Percentiles rank a stretch among this genome's conserved stretches.
phyloP scores from a whole-genome alignment of 371 early-diverging fungal species.

The Syncephalastrum sp. region DNA sequence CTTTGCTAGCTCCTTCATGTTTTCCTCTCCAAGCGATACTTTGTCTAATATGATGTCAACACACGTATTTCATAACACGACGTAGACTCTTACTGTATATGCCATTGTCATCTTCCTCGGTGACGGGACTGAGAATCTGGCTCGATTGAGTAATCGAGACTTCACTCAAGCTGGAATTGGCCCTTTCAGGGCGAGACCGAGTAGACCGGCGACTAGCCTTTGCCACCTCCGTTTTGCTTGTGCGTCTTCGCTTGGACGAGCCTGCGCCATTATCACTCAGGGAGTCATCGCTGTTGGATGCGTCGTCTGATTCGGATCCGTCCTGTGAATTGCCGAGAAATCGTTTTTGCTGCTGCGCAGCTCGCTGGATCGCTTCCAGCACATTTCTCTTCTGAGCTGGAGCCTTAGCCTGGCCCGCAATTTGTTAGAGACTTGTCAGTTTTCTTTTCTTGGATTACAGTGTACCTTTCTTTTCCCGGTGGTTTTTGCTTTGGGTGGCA shows the following conservation, averaged over 20 bases:
- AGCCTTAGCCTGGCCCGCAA: too few relatives aligned
- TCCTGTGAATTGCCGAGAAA: too few relatives aligned
- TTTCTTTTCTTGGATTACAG: too few relatives aligned
- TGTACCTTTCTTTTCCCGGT: too few relatives aligned
- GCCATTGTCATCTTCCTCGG: slow-evolving; percentile 13
- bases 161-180: slow-evolving; percentile 10
- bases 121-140: slow-evolving; percentile 33
- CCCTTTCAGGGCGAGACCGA: slow-evolving; percentile 7
- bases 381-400: too few relatives aligned
- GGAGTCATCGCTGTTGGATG: too few relatives aligned
- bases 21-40: slow-evolving; percentile 4
- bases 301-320: too few relatives aligned
- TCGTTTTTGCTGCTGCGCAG: too few relatives aligned
- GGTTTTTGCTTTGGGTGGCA: too few relatives aligned
- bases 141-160: slow-evolving; percentile 20
- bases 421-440: too few relatives aligned
- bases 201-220: slow-evolving; percentile 7
- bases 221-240: slow-evolving; percentile 7
- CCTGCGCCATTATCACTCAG: background rate
- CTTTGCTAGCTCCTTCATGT: slow-evolving; percentile 26
- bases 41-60: slow-evolving; percentile 14
- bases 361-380: too few relatives aligned
- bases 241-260: slow-evolving; percentile 14
- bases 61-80: background rate
- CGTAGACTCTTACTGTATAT: slow-evolving; percentile 31